Conservation (phyloP, 129 eudicot species). For the Erigeron canadensis region DNA sequence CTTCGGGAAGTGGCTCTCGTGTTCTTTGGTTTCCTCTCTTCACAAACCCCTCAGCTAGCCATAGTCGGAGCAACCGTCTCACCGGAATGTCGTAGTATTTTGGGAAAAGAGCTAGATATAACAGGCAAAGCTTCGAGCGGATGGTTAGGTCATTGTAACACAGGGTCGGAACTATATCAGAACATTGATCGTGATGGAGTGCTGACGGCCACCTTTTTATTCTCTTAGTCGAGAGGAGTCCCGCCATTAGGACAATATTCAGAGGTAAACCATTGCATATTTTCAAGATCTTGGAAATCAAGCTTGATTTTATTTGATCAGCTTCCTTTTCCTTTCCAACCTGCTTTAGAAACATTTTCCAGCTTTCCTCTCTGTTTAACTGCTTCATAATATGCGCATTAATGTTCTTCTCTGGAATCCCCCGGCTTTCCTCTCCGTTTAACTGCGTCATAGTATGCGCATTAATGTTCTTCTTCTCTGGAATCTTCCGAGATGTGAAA, state of each 20-base stretch:
- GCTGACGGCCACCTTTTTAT: conserved; percentile 12
- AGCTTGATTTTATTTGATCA: not conserved
- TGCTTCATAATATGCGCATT: conserved; percentile 7
- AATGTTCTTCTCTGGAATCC: not conserved
- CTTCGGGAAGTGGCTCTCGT: conserved; percentile 31
- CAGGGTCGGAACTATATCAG: conserved; percentile 22
- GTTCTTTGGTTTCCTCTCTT: conserved; percentile 11
- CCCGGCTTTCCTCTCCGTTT: conserved; percentile 38
- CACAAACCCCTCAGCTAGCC: conserved; percentile 68
- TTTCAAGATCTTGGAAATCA: conserved; percentile 23
- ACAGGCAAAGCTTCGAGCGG: conserved; percentile 41
- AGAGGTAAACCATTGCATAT: conserved; percentile 39
- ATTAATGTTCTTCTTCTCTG: not conserved
- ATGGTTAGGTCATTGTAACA: conserved; percentile 36
- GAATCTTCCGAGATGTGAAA: conserved; percentile 28
- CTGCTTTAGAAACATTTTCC: conserved; percentile 41
- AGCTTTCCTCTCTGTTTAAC: conserved; percentile 33
- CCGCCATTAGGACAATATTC: conserved; percentile 42
- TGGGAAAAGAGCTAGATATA: conserved; percentile 54
- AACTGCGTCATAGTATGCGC: conserved; percentile 18
- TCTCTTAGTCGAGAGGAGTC: conserved; percentile 25
- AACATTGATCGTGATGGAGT: not conserved
- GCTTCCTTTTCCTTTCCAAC: conserved; percentile 28
- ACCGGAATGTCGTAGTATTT: conserved; percentile 47
- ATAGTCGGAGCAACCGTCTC: conserved; percentile 46